Evolutionary conservation across 352 stramenopile genomes (phyloP).

Genomic region (Phytophthora litchii): DNA sequence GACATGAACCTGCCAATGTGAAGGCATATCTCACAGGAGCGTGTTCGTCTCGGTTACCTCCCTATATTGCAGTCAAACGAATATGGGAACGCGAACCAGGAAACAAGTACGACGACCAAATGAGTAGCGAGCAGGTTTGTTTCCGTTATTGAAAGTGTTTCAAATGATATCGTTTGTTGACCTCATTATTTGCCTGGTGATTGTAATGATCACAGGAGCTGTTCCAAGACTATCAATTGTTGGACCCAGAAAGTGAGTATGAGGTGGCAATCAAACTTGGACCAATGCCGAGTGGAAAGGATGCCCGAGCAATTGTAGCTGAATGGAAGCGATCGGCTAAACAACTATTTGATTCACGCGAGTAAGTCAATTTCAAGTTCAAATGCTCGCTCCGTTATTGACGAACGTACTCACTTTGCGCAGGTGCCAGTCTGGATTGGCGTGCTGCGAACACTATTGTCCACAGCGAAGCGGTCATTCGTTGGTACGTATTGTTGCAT

Average conservation of each 20-base stretch:
- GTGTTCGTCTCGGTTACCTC: slow-evolving; percentile 49
- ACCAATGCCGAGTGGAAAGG: slow-evolving; percentile 43
- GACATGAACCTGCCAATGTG: slow-evolving; percentile 36
- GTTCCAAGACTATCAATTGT: slow-evolving; percentile 88
- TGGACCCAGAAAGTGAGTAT: slow-evolving; percentile 75
- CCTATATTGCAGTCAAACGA: slow-evolving; percentile 66
- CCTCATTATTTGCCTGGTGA: slow-evolving; percentile 15
- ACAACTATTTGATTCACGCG: slow-evolving; percentile 54
- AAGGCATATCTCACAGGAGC: slow-evolving; percentile 59
- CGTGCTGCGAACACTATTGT: slow-evolving; percentile 66
- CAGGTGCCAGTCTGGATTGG: slow-evolving; percentile 58
- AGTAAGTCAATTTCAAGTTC: slow-evolving; percentile 33
- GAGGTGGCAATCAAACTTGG: slow-evolving; percentile 81
- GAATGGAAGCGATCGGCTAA: slow-evolving; percentile 67
- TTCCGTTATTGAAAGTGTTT: not conserved
- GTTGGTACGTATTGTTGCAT: slow-evolving; percentile 47
- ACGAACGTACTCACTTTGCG: slow-evolving; percentile 4
- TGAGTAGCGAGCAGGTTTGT: slow-evolving; percentile 70
- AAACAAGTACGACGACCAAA: slow-evolving; percentile 87
- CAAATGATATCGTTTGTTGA: not conserved
- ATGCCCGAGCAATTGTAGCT: slow-evolving; percentile 55
- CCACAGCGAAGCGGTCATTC: slow-evolving; percentile 66
- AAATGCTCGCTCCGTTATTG: not conserved
- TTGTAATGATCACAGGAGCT: slow-evolving; percentile 52
- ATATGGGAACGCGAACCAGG: slow-evolving; percentile 79